phyloP scores from a whole-genome alignment of 106 monocot species.

The Gastrodia elata region DNA sequence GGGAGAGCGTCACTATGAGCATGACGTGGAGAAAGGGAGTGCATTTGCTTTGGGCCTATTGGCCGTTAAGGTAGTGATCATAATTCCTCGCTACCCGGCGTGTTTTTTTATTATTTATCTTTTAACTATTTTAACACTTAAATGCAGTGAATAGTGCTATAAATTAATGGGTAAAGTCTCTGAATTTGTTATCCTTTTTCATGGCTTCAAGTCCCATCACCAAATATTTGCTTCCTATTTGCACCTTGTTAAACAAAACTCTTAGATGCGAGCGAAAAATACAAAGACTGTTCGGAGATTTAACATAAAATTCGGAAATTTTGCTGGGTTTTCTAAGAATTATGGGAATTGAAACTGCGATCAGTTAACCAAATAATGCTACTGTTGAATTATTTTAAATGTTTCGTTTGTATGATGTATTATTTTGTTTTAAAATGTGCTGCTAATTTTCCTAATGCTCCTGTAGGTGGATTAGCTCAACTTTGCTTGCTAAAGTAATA shows the following conservation, averaged over 20 bases:
- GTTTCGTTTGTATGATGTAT: too few relatives aligned
- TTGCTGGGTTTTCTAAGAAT: neutral
- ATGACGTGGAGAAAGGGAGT: conserved; percentile 89
- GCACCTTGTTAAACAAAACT: too few relatives aligned
- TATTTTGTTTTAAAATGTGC: neutral
- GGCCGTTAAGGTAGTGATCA: conserved; percentile 71
- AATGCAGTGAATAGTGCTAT: too few relatives aligned
- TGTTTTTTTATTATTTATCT: too few relatives aligned
- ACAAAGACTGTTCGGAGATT: neutral
- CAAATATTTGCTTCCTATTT: too few relatives aligned
- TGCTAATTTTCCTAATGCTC: neutral
- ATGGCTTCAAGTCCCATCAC: too few relatives aligned
- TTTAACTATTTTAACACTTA: too few relatives aligned
- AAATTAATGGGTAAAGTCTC: too few relatives aligned
- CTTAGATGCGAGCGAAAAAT: too few relatives aligned
- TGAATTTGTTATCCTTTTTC: too few relatives aligned
- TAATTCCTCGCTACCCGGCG: neutral
- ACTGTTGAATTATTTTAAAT: neutral
- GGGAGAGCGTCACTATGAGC: conserved; percentile 45
- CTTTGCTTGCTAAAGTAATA: neutral
- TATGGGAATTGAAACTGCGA: neutral
- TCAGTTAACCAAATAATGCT: neutral
- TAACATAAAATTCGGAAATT: neutral
- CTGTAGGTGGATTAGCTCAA: too few relatives aligned
- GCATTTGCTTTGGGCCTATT: conserved; percentile 92